Conservation (phyloP, 257 asterid species). For the Solanum dulcamara region DNA sequence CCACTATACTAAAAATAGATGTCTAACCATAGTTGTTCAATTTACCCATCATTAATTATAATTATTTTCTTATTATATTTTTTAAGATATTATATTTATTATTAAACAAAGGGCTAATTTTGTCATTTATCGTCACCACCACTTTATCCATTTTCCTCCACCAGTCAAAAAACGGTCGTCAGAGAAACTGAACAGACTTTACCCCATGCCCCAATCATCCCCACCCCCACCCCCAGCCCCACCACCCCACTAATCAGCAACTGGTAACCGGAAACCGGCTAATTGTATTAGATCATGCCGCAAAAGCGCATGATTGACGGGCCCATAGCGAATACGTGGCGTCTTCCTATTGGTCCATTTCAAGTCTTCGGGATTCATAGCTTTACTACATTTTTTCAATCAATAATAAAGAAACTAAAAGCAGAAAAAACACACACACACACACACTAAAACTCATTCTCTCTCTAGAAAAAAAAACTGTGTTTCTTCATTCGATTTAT, state of each 20-base stretch:
- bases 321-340: slow-evolving; percentile 19
- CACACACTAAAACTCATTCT: slow-evolving; percentile 23
- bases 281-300: slow-evolving; percentile 33
- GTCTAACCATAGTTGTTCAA: too few relatives aligned
- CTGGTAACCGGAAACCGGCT: slow-evolving; percentile 1
- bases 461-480: slow-evolving; percentile 8
- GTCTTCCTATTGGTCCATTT: slow-evolving; percentile 4
- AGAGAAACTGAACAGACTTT: slow-evolving; percentile 21
- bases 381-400: neutral
- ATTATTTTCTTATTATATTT: too few relatives aligned
- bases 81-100: too few relatives aligned
- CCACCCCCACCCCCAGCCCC: slow-evolving; percentile 1
- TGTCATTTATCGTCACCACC: slow-evolving; percentile 4
- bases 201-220: neutral
- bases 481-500: slow-evolving; percentile 30
- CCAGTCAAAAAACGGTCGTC: slow-evolving; percentile 5
- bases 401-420: slow-evolving; percentile 4
- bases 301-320: slow-evolving; percentile 34
- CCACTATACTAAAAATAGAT: too few relatives aligned
- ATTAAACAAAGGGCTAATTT: slow-evolving; percentile 1
- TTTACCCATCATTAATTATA: too few relatives aligned
- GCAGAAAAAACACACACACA: slow-evolving; percentile 14
- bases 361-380: slow-evolving; percentile 50
- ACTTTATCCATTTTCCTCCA: neutral
- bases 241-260: neutral